phyloP scores from a whole-genome alignment of 306 rosid species.

The Sechiopsis laciniata region DNA sequence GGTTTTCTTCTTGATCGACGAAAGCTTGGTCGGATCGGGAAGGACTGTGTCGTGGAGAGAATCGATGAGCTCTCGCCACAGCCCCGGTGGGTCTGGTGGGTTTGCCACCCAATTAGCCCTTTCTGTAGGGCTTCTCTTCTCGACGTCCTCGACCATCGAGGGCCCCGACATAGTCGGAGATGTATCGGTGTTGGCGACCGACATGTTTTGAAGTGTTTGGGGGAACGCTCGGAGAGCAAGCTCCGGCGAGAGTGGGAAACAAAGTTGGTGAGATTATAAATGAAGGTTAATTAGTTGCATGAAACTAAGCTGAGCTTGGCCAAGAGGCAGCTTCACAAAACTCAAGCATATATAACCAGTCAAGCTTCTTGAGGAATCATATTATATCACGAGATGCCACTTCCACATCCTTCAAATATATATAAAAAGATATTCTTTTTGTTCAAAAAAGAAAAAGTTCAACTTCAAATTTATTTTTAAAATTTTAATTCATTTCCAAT shows the following conservation, averaged over 20 bases:
- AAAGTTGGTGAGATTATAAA: not conserved
- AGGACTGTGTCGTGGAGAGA: constrained; percentile 25
- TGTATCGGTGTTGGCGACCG: not conserved
- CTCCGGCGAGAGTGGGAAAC: not conserved
- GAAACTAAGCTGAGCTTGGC: not conserved
- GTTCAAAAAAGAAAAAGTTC: too few species aligned
- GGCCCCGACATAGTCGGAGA: not conserved
- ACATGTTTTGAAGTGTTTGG: constrained; percentile 46
- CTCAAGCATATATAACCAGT: constrained; percentile 1
- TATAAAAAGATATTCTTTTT: too few species aligned
- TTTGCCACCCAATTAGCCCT: constrained; percentile 48
- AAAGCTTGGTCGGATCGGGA: constrained; percentile 23
- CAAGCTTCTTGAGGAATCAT: not conserved
- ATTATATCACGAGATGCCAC: not conserved
- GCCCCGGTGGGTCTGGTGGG: constrained; percentile 55
- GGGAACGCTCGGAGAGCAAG: constrained; percentile 25
- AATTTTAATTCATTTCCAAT: too few species aligned
- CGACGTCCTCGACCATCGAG: constrained; percentile 23
- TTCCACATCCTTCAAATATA: not conserved
- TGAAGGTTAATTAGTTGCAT: constrained; percentile 1
- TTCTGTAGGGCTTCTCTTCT: constrained; percentile 23
- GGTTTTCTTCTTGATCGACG: constrained; percentile 31
- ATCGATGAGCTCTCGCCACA: constrained; percentile 30
- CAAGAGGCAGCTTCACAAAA: not conserved
- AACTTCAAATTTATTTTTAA: too few species aligned